A percentile compares a stretch with the other conserved stretches of the same genome.
Conservation (phyloP, 306 rosid species). For the Quercus wislizeni region DNA sequence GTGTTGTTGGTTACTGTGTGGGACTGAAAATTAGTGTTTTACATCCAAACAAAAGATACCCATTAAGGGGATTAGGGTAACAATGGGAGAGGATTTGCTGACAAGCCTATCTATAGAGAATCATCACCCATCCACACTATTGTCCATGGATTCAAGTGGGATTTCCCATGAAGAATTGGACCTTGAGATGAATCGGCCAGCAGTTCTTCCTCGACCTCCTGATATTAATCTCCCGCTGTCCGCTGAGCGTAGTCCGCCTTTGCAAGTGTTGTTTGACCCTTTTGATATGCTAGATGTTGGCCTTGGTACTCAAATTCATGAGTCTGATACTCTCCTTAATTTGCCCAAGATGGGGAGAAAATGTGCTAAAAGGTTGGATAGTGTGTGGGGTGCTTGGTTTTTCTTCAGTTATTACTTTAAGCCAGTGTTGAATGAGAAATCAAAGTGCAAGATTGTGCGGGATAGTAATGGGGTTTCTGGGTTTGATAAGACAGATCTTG, state of each 20-base stretch:
- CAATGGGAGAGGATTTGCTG: constrained; percentile 40
- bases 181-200: constrained; percentile 21
- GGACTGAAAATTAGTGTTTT: neutral
- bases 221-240: constrained; percentile 39
- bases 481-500: constrained; percentile 38
- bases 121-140: constrained; percentile 36
- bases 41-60: neutral
- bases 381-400: constrained; percentile 43
- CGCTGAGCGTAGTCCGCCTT: constrained; percentile 30
- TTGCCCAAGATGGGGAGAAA: constrained; percentile 25
- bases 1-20: constrained; percentile 1
- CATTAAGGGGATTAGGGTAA: neutral
- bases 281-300: constrained; percentile 37
- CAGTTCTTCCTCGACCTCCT: constrained; percentile 30
- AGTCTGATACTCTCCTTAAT: constrained; percentile 21
- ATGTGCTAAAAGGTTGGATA: constrained; percentile 31
- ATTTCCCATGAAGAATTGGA: constrained; percentile 33
- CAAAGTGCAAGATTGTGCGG: constrained; percentile 23
- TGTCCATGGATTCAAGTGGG: constrained; percentile 40
- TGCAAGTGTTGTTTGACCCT: constrained; percentile 26
- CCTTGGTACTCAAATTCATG: constrained; percentile 30
- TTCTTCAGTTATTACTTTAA: constrained; percentile 38
- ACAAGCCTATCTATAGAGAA: constrained; percentile 37
- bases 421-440: constrained; percentile 38
- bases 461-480: constrained; percentile 35